Conservation (phyloP, 2,329 filamentous ascomycete species). For the Botryotinia globosa region DNA sequence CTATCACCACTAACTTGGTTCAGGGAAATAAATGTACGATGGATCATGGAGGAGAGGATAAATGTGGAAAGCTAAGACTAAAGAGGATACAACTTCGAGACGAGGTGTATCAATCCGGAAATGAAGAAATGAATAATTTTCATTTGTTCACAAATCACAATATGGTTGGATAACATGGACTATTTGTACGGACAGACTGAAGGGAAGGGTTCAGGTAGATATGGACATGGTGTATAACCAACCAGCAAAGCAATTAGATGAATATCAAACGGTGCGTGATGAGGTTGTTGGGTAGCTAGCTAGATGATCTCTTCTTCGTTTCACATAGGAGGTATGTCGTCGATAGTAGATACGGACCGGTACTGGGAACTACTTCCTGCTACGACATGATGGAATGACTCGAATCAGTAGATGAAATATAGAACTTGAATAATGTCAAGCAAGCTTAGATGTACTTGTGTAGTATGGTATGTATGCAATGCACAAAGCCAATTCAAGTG, state of each 20-base stretch:
- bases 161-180: background rate
- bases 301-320: background rate
- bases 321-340: background rate
- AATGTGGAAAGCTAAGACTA: background rate
- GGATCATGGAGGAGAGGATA: background rate
- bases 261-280: background rate
- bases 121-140: slow-evolving; percentile 9
- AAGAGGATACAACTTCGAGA: background rate
- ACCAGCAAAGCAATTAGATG: background rate
- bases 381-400: background rate
- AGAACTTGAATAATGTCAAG: background rate
- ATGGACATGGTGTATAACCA: background rate
- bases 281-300: background rate
- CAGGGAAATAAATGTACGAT: background rate
- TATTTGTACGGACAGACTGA: background rate
- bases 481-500: background rate
- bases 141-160: background rate
- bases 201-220: background rate
- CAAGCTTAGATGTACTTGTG: background rate
- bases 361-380: background rate
- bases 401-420: background rate
- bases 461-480: no score
- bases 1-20: slow-evolving; percentile 5
- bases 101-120: slow-evolving; percentile 8
- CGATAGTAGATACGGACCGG: background rate